These are phyloP conservation scores for Claviceps africana DNA, from an alignment of 2,329 filamentous ascomycete genomes.

Conservation along the genomic window DNA sequence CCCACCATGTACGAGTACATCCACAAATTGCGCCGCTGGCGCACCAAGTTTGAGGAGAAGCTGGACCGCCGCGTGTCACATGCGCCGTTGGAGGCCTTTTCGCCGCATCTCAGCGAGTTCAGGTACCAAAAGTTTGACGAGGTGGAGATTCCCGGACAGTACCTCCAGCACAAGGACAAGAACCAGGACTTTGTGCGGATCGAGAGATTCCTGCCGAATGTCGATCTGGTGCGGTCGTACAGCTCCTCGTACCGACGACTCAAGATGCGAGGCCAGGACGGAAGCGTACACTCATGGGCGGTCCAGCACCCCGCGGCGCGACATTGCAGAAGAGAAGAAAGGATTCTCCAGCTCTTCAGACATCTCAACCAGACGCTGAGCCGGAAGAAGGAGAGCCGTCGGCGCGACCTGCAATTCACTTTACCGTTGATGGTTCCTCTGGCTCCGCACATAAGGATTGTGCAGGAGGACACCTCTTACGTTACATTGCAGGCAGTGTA, in stretches of 20 bases:
- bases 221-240: conserved; percentile 82
- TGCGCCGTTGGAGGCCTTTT: conserved; percentile 70
- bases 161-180: conserved; percentile 94
- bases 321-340: conserved; percentile 85
- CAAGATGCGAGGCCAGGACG: conserved; percentile 94
- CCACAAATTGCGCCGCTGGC: conserved; percentile 87
- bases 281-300: conserved; percentile 90
- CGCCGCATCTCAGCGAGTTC: conserved; percentile 88
- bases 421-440: conserved; percentile 91
- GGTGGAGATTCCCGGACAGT: conserved; percentile 94
- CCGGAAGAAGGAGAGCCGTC: conserved; percentile 88
- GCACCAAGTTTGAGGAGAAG: conserved; percentile 96
- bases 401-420: conserved; percentile 90
- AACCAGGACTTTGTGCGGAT: conserved; percentile 98
- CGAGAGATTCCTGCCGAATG: conserved; percentile 87
- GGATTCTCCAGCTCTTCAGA: conserved; percentile 89
- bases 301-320: conserved; percentile 90
- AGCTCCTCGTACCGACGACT: conserved; percentile 84
- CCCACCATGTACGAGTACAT: conserved; percentile 99
- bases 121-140: conserved; percentile 97
- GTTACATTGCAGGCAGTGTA: conserved; percentile 90
- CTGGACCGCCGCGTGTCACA: conserved; percentile 68
- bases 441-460: conserved; percentile 84
- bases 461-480: conserved; percentile 90
- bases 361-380: conserved; percentile 88